Evolutionary conservation across 1,139 yeast species (phyloP), one percentile per base, ranked within the genome.

Genomic region (Magnusiomyces fungicola): DNA sequence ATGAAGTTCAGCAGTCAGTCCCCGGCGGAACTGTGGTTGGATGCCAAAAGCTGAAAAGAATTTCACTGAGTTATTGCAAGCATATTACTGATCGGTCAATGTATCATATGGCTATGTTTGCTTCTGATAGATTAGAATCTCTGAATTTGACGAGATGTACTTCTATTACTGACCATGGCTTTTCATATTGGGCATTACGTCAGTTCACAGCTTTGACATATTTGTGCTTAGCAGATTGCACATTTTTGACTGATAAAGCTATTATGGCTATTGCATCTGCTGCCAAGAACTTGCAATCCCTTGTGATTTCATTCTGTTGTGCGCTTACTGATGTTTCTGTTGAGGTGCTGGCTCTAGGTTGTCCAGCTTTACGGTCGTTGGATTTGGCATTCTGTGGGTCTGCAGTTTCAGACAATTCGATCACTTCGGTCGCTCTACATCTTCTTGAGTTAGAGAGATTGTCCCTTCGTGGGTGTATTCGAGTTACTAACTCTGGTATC

Each of bases 381-480:
- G 81, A 82, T 56, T 63, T 83, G 47, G 80, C 87, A 12, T 84
- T 82, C 60, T 84, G 92, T 66, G 92, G 92, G 1, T 77, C 85
- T 45, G 90, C 92, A 0, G 88, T 84, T 3, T 80, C 87, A 59
- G 92, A 84, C 60, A 74, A 81, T 22, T 79, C 87, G 0, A 64
- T 83, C 43, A 72, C 79, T 29, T 76, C 83, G 1, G 72, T 84
- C n/a, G 79, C 86, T 1, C 65, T 81, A 43, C 80, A 77, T 51
- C 64, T 80, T 50, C 63, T 72, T 53, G 63, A 69, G 37, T 67
- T 84, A 52, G 73, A 75, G 50, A 63, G 67, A 24, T 67, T 84
- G 50, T 67, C 71, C 2, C 69, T 83, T 25, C 79, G 79, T 44
- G 92, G 92, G 1, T 84, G 94, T 64, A 73, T 82, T 12, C 70